A percentile compares a stretch with the other conserved stretches of the same genome.
Conservation (phyloP, 768 basidiomycete genomes). For the Neoboletus magnificus region DNA sequence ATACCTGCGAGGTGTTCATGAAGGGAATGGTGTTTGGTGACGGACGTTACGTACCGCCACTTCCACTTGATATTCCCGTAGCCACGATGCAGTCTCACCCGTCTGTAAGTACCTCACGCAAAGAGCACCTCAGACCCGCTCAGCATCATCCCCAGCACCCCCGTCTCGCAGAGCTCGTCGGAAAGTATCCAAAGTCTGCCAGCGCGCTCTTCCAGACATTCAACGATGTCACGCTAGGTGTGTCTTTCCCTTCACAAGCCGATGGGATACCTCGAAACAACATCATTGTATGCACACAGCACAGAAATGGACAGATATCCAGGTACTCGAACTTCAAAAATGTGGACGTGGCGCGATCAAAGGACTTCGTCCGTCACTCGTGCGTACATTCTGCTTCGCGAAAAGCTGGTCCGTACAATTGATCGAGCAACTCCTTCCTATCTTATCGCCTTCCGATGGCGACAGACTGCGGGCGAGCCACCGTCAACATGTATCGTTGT, state of each 20-base stretch:
- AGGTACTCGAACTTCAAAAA: conserved; percentile 55
- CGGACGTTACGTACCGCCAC: neutral
- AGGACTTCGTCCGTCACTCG: conserved; percentile 53
- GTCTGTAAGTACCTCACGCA: conserved; percentile 15
- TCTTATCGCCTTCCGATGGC: neutral
- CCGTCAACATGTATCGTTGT: conserved; percentile 42
- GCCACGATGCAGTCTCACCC: conserved; percentile 23
- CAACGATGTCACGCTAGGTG: conserved; percentile 69
- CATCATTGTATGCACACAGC: conserved; percentile 38
- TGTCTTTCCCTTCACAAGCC: conserved; percentile 3
- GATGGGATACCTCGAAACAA: neutral
- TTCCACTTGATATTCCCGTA: neutral
- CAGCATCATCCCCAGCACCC: conserved; percentile 36
- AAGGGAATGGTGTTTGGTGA: neutral
- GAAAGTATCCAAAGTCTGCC: conserved; percentile 61
- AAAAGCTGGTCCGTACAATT: neutral
- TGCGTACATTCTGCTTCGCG: conserved; percentile 23
- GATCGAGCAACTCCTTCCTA: neutral
- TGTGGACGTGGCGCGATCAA: conserved; percentile 57
- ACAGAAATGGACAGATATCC: conserved; percentile 68
- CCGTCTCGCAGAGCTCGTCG: conserved; percentile 43
- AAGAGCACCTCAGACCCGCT: neutral
- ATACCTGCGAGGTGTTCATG: conserved; percentile 18
- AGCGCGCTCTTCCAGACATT: conserved; percentile 69
- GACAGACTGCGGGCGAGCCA: conserved; percentile 40